Conservation (phyloP, 805 yeast species). For the Dipodascus geniculatus region DNA sequence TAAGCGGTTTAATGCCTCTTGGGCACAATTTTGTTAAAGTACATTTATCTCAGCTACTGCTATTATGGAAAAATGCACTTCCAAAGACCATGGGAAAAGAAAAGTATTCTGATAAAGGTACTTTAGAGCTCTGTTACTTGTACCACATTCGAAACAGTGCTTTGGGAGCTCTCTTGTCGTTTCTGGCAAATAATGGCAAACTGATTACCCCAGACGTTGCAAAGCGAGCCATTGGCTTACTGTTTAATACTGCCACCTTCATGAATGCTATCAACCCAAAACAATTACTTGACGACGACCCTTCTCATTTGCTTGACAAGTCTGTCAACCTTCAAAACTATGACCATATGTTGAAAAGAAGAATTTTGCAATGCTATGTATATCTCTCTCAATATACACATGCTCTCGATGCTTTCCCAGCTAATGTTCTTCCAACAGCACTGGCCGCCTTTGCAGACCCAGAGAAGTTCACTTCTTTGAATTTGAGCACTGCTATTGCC, state of each 20-base stretch:
- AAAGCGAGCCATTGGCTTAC: conserved; percentile 35
- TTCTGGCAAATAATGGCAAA: conserved; percentile 29
- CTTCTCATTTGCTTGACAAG: conserved; percentile 13
- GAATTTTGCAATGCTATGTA: conserved; percentile 36
- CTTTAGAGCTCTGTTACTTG: conserved; percentile 26
- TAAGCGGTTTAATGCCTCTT: conserved; percentile 52
- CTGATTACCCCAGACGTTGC: conserved; percentile 33
- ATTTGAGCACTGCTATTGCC: conserved; percentile 21
- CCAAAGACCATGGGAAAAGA: conserved; percentile 33
- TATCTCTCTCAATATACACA: conserved; percentile 19
- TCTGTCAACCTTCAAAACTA: conserved; percentile 17
- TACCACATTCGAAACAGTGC: conserved; percentile 47
- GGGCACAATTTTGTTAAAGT: conserved; percentile 42
- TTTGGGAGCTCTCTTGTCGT: conserved; percentile 43
- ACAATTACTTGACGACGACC: conserved; percentile 17
- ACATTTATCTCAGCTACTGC: conserved; percentile 46
- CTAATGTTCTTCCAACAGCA: conserved; percentile 27
- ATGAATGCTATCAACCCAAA: conserved; percentile 20
- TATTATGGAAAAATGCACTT: conserved; percentile 51
- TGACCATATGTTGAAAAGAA: conserved; percentile 30
- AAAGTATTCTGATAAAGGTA: conserved; percentile 27
- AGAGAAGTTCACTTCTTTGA: conserved; percentile 17
- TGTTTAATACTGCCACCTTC: conserved; percentile 31
- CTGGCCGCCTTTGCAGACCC: conserved; percentile 24
- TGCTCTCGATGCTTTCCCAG: conserved; percentile 27